Conservation (phyloP, 169 alveolate species). For the Besnoitia besnoiti region DNA sequence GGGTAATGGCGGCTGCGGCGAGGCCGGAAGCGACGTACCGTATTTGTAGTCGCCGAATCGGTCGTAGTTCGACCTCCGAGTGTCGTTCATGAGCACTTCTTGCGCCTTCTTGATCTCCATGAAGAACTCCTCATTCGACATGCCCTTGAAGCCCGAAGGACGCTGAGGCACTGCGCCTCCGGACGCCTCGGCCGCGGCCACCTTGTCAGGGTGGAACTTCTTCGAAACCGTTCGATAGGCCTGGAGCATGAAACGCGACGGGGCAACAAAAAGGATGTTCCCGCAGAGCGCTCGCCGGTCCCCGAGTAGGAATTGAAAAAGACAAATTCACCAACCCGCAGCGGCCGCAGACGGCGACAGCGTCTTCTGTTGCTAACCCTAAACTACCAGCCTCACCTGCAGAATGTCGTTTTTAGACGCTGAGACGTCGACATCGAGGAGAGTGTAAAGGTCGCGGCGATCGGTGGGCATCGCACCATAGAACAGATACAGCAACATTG, state of each 20-base stretch:
- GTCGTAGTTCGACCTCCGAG: constrained; percentile 28
- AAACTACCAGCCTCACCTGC: constrained; percentile 33
- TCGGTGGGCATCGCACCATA: constrained; percentile 22
- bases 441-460: neutral
- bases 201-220: constrained; percentile 53
- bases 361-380: no score
- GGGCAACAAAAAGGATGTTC: no score
- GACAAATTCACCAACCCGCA: no score
- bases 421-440: constrained; percentile 30
- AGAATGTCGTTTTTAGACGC: constrained; percentile 38
- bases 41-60: constrained; percentile 40
- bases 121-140: constrained; percentile 30
- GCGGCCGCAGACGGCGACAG: no score
- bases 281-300: no score
- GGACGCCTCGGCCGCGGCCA: constrained; percentile 28
- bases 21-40: neutral
- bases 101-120: constrained; percentile 54
- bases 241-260: no score
- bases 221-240: constrained; percentile 52
- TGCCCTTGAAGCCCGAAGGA: neutral
- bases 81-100: constrained; percentile 41
- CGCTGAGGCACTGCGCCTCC: constrained; percentile 34
- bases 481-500: constrained; percentile 29
- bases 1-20: no score
- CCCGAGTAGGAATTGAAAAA: no score